phyloP scores from a whole-genome alignment of 306 rosid genomes.

The Citrullus mucosospermus region DNA sequence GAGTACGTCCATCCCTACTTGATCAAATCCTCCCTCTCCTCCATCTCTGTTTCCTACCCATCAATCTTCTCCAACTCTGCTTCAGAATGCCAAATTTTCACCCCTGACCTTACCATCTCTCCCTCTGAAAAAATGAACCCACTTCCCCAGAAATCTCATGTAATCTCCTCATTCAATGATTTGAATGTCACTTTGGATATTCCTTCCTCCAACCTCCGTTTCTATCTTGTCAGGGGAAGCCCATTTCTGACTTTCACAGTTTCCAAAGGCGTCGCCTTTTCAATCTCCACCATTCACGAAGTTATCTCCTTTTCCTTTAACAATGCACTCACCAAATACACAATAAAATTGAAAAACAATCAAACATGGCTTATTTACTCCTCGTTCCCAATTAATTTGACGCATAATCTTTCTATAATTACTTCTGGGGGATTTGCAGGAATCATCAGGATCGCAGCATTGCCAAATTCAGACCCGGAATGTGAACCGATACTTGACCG shows the following conservation, averaged over 20 bases:
- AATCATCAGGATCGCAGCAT: conserved; percentile 39
- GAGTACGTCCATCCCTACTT: conserved; percentile 81
- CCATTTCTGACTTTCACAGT: conserved; percentile 56
- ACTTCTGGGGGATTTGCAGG: conserved; percentile 52
- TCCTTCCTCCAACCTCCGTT: conserved; percentile 53
- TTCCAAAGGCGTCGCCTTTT: conserved; percentile 24
- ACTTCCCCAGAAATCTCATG: conserved; percentile 23
- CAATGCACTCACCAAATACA: conserved; percentile 32
- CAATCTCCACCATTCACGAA: conserved; percentile 46
- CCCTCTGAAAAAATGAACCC: conserved; percentile 12
- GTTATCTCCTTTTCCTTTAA: conserved; percentile 44
- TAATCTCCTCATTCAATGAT: conserved; percentile 51
- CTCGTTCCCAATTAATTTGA: conserved; percentile 38
- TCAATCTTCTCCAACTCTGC: conserved; percentile 25
- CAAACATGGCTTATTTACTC: conserved; percentile 79
- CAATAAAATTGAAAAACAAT: conserved; percentile 45
- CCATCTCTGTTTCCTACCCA: conserved; percentile 65
- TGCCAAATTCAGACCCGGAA: conserved; percentile 25
- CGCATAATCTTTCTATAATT: conserved; percentile 22
- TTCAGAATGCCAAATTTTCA: conserved; percentile 42
- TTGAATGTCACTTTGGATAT: conserved; percentile 61
- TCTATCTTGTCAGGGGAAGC: conserved; percentile 71
- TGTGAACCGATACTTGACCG: conserved; percentile 34
- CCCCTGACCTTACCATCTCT: conserved; percentile 54
- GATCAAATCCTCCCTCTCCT: conserved; percentile 42